Evolutionary conservation across 441 rosid species (phyloP), one percentile per base, ranked within the genome.

Genomic region (Daphne laureola): DNA sequence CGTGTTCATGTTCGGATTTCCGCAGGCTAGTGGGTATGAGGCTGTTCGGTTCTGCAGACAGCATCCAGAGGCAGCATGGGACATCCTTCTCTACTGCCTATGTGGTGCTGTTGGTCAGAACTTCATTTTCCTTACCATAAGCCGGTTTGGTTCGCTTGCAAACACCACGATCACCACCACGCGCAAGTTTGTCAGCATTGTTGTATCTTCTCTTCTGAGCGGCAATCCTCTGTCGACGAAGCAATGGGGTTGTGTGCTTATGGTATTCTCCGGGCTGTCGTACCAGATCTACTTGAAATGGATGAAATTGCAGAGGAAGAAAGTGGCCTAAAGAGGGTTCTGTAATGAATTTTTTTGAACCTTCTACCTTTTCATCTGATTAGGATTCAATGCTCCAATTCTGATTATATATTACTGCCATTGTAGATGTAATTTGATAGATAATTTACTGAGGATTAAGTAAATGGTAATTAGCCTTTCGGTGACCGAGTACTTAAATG

Each of bases 51-150:
- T 92, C 71, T 89, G 96, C 74, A 86, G 73, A 73, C 82, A 57
- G 68, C 87, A 92, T 62, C 97, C 97, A 0, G 97, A 92, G 71
- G 94, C 90, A 1, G 90, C 92, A 11, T 84, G 84, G 90, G 97
- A 86, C 80, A 84, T 92, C 60, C 57, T 89, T 13, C 73, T 72
- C 55, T 92, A 75, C 55, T 92, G 98, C 73, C 79, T 92, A 14
- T 86, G 98, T 5, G 97, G 98, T 11, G 92, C 98, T 4, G 88
- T 92, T 36, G 98, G 98, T 27, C 96, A 92, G 74, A 92, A 92
- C 69, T 92, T 89, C 76, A 92, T 92, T 53, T 92, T 92, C 62
- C 71, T 92, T 54, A 92, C 98, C 43, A 92, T 92, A 23, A 84
- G 96, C 68, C 78, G 80, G 58, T 89, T 92, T 27, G 98, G 98